phyloP scores from a whole-genome alignment of 495 filamentous ascomycete species.

The Hyaloscypha hepaticicola region DNA sequence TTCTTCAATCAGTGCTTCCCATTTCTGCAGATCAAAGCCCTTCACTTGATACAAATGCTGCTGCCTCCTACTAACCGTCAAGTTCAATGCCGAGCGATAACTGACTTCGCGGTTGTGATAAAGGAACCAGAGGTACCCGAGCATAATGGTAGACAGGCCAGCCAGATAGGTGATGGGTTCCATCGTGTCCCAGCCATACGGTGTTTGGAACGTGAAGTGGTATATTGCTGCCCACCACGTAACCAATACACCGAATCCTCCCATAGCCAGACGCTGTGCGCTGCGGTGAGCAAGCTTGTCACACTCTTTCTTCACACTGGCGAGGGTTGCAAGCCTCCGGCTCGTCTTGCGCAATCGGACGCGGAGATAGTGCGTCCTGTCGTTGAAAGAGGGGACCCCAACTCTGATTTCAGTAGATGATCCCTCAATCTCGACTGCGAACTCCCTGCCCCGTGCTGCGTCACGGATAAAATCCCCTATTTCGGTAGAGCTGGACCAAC shows the following conservation, averaged over 20 bases:
- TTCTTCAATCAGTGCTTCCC: conserved; percentile 78
- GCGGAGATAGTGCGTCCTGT: conserved; percentile 84
- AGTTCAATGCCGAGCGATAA: conserved; percentile 80
- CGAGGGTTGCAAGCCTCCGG: conserved; percentile 60
- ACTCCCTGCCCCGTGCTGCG: conserved; percentile 78
- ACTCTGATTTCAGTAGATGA: conserved; percentile 68
- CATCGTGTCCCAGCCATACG: conserved; percentile 85
- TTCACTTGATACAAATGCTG: conserved; percentile 69
- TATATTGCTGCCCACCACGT: conserved; percentile 82
- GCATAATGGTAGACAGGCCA: conserved; percentile 78
- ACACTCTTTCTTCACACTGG: conserved; percentile 77
- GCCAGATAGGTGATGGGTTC: conserved; percentile 90
- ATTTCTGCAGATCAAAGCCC: conserved; percentile 73
- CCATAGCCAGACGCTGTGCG: conserved; percentile 76
- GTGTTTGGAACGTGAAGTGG: conserved; percentile 72
- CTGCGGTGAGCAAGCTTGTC: conserved; percentile 72
- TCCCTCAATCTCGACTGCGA: conserved; percentile 80
- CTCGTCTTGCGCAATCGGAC: conserved; percentile 71
- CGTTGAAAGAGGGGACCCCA: conserved; percentile 80
- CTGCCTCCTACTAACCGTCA: conserved; percentile 79
- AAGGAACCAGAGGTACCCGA: conserved; percentile 90
- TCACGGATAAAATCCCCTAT: conserved; percentile 95
- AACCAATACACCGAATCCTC: conserved; percentile 68
- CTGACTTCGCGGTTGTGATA: conserved; percentile 89
- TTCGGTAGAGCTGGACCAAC: conserved; percentile 89